phyloP scores from a whole-genome alignment of 495 filamentous ascomycete species.

The Aspergillus incahuasiensis region DNA sequence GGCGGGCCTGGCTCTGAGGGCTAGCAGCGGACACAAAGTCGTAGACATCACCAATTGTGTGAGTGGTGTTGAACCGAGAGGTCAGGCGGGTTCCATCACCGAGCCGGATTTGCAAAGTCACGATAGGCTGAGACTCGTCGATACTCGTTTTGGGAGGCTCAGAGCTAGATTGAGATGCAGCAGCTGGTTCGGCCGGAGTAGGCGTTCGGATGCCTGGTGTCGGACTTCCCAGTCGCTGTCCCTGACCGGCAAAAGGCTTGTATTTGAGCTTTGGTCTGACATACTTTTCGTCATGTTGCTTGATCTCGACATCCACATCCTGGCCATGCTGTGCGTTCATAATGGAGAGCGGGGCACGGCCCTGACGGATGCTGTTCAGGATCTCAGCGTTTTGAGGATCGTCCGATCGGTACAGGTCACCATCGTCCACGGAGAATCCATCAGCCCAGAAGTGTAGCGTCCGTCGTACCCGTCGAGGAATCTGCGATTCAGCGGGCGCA shows the following conservation, averaged over 20 bases:
- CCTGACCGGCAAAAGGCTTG: constrained; percentile 77
- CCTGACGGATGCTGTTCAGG: constrained; percentile 77
- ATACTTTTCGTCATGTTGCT: constrained; percentile 83
- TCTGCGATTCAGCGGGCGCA: constrained; percentile 33
- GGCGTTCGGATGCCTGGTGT: constrained; percentile 60
- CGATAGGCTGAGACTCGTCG: constrained; percentile 69
- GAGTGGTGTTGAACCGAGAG: constrained; percentile 85
- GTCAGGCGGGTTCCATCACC: constrained; percentile 83
- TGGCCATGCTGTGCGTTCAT: constrained; percentile 84
- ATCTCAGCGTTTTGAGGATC: constrained; percentile 81
- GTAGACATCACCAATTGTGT: constrained; percentile 90
- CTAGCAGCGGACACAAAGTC: constrained; percentile 71
- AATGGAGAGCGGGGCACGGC: constrained; percentile 79
- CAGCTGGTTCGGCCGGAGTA: constrained; percentile 21
- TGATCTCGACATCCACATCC: constrained; percentile 84
- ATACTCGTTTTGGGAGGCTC: constrained; percentile 49
- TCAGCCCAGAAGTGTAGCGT: constrained; percentile 88
- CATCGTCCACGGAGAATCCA: constrained; percentile 94
- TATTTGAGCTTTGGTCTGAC: constrained; percentile 76
- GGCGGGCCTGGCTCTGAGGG: constrained; percentile 50
- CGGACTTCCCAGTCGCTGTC: constrained; percentile 86
- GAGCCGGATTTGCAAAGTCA: constrained; percentile 83
- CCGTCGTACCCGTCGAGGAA: constrained; percentile 53
- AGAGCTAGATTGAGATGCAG: constrained; percentile 27
- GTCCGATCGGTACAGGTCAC: constrained; percentile 81